Conservation (phyloP, 805 yeast species). For the Lipomyces yamanashiensis region DNA sequence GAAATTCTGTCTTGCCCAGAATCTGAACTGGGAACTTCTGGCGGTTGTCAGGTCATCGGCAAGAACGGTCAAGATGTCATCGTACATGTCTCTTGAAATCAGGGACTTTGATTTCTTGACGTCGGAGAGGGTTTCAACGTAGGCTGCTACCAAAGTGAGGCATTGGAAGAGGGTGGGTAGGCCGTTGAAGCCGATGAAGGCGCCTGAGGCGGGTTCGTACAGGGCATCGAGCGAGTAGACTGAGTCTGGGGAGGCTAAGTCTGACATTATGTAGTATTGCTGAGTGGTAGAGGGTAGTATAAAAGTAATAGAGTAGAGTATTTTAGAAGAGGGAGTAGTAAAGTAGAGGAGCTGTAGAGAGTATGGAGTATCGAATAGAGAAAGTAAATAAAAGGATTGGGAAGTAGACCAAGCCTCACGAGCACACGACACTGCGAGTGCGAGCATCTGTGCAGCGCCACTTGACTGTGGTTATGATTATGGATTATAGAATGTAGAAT, state of each 20-base stretch:
- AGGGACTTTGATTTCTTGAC: constrained; percentile 33
- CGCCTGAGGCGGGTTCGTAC: constrained; percentile 23
- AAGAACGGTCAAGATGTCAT: constrained; percentile 18
- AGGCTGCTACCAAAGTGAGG: constrained; percentile 26
- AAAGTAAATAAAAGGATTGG: constrained; percentile 2
- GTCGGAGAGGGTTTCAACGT: constrained; percentile 31
- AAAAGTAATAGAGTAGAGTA: too few species aligned
- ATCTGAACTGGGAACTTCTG: constrained; percentile 33
- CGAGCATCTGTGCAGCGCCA: background rate
- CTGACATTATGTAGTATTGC: background rate
- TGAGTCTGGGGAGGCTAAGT: background rate
- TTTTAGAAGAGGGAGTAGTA: background rate
- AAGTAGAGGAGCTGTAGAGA: background rate
- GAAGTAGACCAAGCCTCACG: background rate
- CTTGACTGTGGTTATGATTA: too few species aligned
- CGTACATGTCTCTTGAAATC: constrained; percentile 32
- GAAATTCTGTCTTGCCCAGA: constrained; percentile 34
- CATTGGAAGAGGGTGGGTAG: constrained; percentile 31
- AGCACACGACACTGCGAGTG: background rate
- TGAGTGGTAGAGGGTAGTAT: too few species aligned
- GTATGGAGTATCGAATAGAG: background rate
- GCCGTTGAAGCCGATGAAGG: constrained; percentile 32
- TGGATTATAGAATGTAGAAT: too few species aligned
- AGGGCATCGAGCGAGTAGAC: constrained; percentile 27
- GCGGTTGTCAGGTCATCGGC: constrained; percentile 6